A percentile compares a stretch with the other conserved stretches of the same genome.
Evolutionary conservation across 495 filamentous ascomycete genomes (phyloP).

Genomic region (Lasiosphaeria ovina): DNA sequence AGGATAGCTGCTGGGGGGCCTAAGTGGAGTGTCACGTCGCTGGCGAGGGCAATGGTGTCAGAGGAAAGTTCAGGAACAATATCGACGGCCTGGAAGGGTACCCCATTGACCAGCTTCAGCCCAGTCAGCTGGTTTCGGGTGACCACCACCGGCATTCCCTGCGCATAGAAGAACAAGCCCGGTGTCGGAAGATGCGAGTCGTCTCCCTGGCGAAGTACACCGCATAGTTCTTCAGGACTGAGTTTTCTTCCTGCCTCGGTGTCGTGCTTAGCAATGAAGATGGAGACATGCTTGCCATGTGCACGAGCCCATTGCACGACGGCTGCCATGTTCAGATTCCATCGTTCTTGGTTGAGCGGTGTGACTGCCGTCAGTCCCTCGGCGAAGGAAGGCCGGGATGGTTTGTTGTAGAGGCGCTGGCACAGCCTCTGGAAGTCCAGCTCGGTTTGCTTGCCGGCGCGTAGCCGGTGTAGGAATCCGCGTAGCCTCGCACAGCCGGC

Average conservation of each 20-base stretch:
- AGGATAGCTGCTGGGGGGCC: slow-evolving; percentile 5
- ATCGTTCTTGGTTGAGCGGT: too few species aligned
- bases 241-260: slow-evolving; percentile 4
- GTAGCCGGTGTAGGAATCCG: too few species aligned
- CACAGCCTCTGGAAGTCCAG: too few species aligned
- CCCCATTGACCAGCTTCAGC: slow-evolving; percentile 11
- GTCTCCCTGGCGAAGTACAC: slow-evolving; percentile 9
- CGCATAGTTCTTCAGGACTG: not conserved
- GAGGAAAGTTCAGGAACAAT: slow-evolving; percentile 10
- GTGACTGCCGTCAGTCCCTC: too few species aligned
- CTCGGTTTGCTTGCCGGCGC: too few species aligned
- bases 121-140: slow-evolving; percentile 12
- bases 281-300: slow-evolving; percentile 8
- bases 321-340: too few species aligned
- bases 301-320: too few species aligned
- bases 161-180: slow-evolving; percentile 7
- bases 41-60: not conserved
- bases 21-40: slow-evolving; percentile 6
- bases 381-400: too few species aligned
- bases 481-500: slow-evolving; percentile 1
- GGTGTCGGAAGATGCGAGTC: slow-evolving; percentile 7
- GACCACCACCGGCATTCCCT: slow-evolving; percentile 11
- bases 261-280: slow-evolving; percentile 5
- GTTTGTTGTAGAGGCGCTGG: too few species aligned
- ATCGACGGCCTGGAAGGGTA: slow-evolving; percentile 1